Percentiles rank a stretch among this genome's conserved stretches.
Conservation (phyloP, 495 filamentous ascomycete species). For the Hypoxylon crocopeplum region DNA sequence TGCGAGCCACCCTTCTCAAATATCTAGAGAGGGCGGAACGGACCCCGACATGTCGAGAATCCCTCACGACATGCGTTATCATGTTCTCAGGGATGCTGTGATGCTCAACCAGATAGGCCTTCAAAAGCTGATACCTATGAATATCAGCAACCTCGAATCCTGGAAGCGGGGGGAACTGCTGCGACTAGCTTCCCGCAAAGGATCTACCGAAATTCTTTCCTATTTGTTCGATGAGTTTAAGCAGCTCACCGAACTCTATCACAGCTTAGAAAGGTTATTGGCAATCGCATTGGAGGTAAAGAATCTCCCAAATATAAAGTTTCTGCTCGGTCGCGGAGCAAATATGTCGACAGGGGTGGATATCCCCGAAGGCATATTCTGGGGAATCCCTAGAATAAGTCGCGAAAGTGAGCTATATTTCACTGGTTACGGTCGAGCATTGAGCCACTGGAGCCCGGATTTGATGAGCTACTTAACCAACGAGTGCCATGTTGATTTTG, state of each 20-base stretch:
- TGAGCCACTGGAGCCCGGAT: slow-evolving; percentile 9
- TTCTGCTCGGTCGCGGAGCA: slow-evolving; percentile 6
- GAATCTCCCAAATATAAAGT: slow-evolving; percentile 21
- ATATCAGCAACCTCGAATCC: no score
- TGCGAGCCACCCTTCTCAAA: not conserved
- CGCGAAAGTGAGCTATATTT: not conserved
- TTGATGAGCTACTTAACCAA: slow-evolving; percentile 4
- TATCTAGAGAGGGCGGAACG: not conserved
- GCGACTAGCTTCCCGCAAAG: not conserved
- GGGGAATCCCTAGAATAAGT: not conserved
- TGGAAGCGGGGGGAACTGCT: no score
- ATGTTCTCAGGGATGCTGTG: slow-evolving; percentile 1
- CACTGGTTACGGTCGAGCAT: slow-evolving; percentile 5
- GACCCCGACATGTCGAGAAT: no score
- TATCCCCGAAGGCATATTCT: no score
- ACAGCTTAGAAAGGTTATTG: not conserved
- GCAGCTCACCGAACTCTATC: not conserved
- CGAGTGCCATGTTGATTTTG: slow-evolving; percentile 10
- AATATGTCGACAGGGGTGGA: slow-evolving; percentile 7
- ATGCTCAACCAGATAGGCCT: not conserved
- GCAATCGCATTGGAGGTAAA: not conserved
- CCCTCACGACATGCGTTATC: not conserved
- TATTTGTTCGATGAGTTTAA: not conserved
- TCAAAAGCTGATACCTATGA: not conserved
- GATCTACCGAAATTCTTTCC: slow-evolving; percentile 2